Evolutionary conservation across 352 stramenopile genomes (phyloP), one percentile per base, ranked within the genome.

Genomic region (Pythium grandisporangium): DNA sequence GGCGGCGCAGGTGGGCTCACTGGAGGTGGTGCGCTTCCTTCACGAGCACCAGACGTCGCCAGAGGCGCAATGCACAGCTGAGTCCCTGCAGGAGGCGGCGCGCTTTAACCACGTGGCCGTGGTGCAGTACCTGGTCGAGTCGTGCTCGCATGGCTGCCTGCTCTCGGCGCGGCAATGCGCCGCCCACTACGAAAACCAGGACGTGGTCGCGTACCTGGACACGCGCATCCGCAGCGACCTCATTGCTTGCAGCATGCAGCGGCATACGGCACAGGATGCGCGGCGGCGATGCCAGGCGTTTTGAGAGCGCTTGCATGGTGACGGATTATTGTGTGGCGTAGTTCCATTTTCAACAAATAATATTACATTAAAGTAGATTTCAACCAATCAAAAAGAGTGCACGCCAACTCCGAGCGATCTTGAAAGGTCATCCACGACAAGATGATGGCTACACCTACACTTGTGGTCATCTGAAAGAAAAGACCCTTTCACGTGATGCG

Each of bases 101-200:
- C 42, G 30, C 4, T 41, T 7, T 29, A 30, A 30, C 12, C 42
- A 38, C 23, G 5, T 38, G 13, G 21, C 30, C 5, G 20, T 48
- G 3, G 30, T 41, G 7, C 13, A 14, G 32, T 48, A 25, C 17
- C 23, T 48, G 13, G 30, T 48, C 4, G 7, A 8, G 7, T n/a
- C 39, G 13, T 48, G 42, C 42, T 33, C 42, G 4, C 30, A 34
- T 17, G 30, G 42, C 21, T 48, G 42, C 23, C 30, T 48, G 13
- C 14, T 48, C 30, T 25, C 30, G 30, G 42, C 42, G 12, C 32
- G 42, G 12, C n/a, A 48, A 11, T 19, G 13, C 5, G 42, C 42
- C 12, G 20, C 17, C 3, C 4, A 36, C 1, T n/a, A 4, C 7
- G 22, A 27, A 0, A 16, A 29, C n/a, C 11, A 23, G 2, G 2